A percentile compares a stretch with the other conserved stretches of the same genome.
Evolutionary conservation across 208 protist genomes (phyloP).

Genomic region (Trypanosoma platydactyli): DNA sequence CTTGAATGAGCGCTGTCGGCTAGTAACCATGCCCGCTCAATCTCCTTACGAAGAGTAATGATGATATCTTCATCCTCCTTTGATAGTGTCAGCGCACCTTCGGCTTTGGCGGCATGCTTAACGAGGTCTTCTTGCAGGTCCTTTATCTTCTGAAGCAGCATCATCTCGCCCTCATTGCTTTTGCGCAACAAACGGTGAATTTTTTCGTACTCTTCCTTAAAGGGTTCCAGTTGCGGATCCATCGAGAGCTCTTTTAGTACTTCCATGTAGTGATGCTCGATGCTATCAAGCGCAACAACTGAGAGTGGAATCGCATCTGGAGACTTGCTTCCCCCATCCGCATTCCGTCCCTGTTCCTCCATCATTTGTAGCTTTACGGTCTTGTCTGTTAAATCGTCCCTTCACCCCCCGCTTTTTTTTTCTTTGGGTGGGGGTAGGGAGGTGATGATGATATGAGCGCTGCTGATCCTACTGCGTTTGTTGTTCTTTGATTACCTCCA

Average conservation of each 20-base stretch:
- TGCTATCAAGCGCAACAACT: constrained; percentile 78
- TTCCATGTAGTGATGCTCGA: constrained; percentile 95
- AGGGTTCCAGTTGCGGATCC: constrained; percentile 94
- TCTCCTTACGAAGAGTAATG: constrained; percentile 90
- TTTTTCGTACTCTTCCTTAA: constrained; percentile 97
- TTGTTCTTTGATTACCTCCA: not conserved
- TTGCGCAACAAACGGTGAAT: constrained; percentile 96
- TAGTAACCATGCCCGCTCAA: constrained; percentile 98
- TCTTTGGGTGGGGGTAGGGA: no score
- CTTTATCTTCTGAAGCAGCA: constrained; percentile 92
- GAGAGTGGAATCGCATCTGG: constrained; percentile 29
- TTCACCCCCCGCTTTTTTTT: not conserved
- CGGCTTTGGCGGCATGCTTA: constrained; percentile 95
- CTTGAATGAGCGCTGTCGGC: constrained; percentile 96
- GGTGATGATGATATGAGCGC: no score
- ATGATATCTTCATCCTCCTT: constrained; percentile 97
- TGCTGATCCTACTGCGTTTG: no score
- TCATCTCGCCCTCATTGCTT: constrained; percentile 97
- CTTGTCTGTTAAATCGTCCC: no score
- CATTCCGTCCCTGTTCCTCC: constrained; percentile 7
- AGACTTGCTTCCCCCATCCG: not conserved
- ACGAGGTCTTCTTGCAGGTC: constrained; percentile 96
- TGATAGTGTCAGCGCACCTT: constrained; percentile 94
- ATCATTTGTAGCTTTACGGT: not conserved
- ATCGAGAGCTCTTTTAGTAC: constrained; percentile 91